Base-by-base conservation (phyloP, 805 yeast genomes). In the Grigorovia humatica region DNA sequence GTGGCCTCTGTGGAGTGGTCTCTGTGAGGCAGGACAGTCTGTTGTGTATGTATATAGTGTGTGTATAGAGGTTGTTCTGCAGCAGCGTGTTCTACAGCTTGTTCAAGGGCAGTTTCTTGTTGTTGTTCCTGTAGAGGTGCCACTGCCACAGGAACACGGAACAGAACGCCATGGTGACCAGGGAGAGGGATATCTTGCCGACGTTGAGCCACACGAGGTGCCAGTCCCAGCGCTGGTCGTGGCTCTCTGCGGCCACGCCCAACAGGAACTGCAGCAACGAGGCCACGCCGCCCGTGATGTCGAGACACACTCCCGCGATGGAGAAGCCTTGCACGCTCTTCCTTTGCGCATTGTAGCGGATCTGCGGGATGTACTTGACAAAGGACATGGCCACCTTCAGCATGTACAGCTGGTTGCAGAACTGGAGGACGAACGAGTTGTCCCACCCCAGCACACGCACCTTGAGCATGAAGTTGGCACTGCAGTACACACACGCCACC, bases 291-390 rank as follows among this genome's bases (percentile, higher is more conserved):
- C 77, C 77, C 9, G 65, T 54, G 15, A 64, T 47, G 57, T 73
- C 77, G 20, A 72, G 52, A 5, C 60, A 49, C 1, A 70, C 69
- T 1, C 74, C 69, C 11, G 88, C 77, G 55, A 91, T 78, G 51
- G 96, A 84, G 59, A 93, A 82, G 1, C 98, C 98, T 52, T 80
- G 77, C 51, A 89, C 89, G 4, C 96, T 85, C 60, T 82, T 80
- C 57, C 96, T 78, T 47, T 72, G 72, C 65, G 82, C 79, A 69
- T 91, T 91, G 63, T 86, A 95, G 52, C 78, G 70, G 50, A 91
- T 85, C 68, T 91, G 99, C 0, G 99, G 99, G 30, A 85, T 67
- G 58, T 79, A 76, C 57, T 79, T 79, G 46, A 76, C 65, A 46
- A 77, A 59, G 35, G 81, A 76, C 70, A 77, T 72, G 15, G 64